Evolutionary conservation across 129 eudicot species (phyloP), one percentile per base, ranked within the genome.

Genomic region (Scalesia atractyloides): DNA sequence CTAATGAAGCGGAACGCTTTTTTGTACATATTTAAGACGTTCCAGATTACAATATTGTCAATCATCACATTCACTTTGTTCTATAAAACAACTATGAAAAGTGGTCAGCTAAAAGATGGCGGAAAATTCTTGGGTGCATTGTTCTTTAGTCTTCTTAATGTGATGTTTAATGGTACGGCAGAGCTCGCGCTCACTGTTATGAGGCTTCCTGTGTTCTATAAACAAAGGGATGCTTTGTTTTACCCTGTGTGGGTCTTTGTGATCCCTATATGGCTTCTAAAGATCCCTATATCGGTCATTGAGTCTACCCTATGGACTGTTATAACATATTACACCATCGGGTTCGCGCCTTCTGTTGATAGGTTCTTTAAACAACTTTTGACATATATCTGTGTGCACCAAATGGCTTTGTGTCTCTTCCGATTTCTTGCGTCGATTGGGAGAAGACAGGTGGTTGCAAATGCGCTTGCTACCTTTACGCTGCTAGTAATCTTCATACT

Each of bases 91-190:
- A 56, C 52, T 50, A 50, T 33, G 62, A 51, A 33, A 33, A 39
- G 51, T 69, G 73, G 73, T 26, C 47, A 22, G 36, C 18, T 72
- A 37, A 56, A 59, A 72, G 76, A 72, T n/a, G 76, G 76, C 19
- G 68, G 68, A 43, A 72, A 72, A 24, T 72, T 39, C 7, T 43
- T 72, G 12, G 76, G 76, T 14, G 65, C 76, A 12, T 37, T 72
- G 65, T 72, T 72, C 58, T 72, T 72, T 46, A 22, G 66, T 72
- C 68, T 72, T 20, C 16, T 58, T 7, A 72, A 8, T 43, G 67
- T 72, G 44, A 72, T 72, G 76, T 72, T 72, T 72, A 72, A 72
- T 43, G 76, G 76, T 10, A 63, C 64, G 20, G 76, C 76, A 14
- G 76, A 72, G 58, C 58, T 72, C 2, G 76, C 17, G 20, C 49